Conservation (phyloP, 139 green algal genomes). For the Ulvella scutata region DNA sequence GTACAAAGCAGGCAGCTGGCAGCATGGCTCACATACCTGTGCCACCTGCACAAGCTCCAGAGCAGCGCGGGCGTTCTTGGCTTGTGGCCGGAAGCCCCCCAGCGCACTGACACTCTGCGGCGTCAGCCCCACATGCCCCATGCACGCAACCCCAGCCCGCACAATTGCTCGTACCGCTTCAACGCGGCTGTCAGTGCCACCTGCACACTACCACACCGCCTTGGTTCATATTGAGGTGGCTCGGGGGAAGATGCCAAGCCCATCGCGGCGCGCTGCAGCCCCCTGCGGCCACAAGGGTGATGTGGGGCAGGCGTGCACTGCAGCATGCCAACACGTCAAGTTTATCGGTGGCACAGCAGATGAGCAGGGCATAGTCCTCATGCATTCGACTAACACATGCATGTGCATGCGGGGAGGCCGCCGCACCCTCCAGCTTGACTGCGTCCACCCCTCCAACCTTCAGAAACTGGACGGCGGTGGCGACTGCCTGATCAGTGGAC, state of each 20-base stretch:
- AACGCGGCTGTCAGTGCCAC: constrained; percentile 38
- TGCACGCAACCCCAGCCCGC: constrained; percentile 87
- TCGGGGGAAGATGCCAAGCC: neutral
- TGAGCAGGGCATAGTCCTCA: too few species aligned
- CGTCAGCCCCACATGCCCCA: constrained; percentile 93
- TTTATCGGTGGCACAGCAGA: too few species aligned
- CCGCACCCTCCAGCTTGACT: constrained; percentile 86
- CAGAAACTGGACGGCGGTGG: constrained; percentile 64
- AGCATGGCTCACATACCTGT: constrained; percentile 1
- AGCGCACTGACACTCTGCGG: constrained; percentile 72
- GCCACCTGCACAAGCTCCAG: constrained; percentile 50
- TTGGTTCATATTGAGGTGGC: neutral
- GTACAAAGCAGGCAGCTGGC: too few species aligned
- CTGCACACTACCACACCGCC: constrained; percentile 18
- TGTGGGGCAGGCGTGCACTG: too few species aligned
- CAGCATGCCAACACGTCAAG: too few species aligned
- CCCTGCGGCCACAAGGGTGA: neutral
- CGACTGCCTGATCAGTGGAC: constrained; percentile 42
- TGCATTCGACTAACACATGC: too few species aligned
- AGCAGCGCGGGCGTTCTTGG: constrained; percentile 53
- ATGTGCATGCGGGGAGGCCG: too few species aligned
- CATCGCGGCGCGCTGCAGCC: neutral
- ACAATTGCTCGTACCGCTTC: constrained; percentile 60
- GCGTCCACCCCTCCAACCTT: constrained; percentile 95
- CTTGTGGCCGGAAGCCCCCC: constrained; percentile 87